Percentiles rank a stretch among this genome's conserved stretches.
phyloP scores from a whole-genome alignment of 1,284 basidiomycete genomes.

The Afroboletus lepidellus region DNA sequence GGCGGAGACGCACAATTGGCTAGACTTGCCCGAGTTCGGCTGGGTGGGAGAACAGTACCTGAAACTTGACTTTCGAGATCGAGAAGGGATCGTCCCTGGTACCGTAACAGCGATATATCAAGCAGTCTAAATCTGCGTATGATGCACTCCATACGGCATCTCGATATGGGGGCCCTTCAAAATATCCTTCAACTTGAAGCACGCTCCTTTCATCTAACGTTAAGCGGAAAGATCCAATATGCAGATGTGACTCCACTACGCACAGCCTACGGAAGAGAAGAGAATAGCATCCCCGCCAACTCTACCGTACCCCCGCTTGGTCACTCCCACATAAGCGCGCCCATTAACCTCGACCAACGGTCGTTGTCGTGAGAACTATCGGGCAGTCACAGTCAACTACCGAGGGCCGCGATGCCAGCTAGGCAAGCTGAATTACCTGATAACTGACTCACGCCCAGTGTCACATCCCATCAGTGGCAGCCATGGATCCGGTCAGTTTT shows the following conservation, averaged over 20 bases:
- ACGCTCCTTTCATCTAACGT: constrained; percentile 38
- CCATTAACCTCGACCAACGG: constrained; percentile 1
- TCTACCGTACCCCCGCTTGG: constrained; percentile 10
- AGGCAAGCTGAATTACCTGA: constrained; percentile 26
- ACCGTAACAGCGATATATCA: constrained; percentile 36
- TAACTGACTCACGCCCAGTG: neutral
- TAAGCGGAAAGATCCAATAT: constrained; percentile 36
- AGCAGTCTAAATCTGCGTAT: constrained; percentile 36
- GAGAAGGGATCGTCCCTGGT: constrained; percentile 38
- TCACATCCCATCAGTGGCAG: constrained; percentile 17
- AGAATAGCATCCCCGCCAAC: constrained; percentile 12
- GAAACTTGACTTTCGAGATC: constrained; percentile 38
- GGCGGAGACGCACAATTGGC: constrained; percentile 23
- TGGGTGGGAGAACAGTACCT: constrained; percentile 37
- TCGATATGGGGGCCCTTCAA: constrained; percentile 28
- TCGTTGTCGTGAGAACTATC: constrained; percentile 20
- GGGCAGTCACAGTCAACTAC: neutral
- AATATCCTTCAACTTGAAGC: constrained; percentile 24
- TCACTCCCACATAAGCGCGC: constrained; percentile 1
- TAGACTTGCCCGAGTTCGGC: constrained; percentile 26
- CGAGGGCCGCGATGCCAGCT: constrained; percentile 26
- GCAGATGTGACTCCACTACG: constrained; percentile 33
- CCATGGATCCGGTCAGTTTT: constrained; percentile 9
- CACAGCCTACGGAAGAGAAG: constrained; percentile 30
- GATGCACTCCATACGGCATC: constrained; percentile 36